Conservation (phyloP, 345 rosid species). For the Litchi chinensis region DNA sequence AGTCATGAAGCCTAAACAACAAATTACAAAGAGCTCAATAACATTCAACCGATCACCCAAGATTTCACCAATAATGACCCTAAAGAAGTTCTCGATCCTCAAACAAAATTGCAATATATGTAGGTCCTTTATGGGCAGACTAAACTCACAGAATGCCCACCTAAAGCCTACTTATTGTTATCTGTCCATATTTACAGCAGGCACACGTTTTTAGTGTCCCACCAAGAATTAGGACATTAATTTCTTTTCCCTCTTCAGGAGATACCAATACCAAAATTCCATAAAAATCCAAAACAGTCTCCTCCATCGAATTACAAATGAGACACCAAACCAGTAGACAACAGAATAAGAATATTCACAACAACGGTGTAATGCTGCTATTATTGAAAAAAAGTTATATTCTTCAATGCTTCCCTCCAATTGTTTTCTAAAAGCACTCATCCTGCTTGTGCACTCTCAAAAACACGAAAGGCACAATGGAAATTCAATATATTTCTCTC, state of each 20-base stretch:
- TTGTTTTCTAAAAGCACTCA: background rate
- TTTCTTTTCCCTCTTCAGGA: background rate
- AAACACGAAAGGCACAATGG: background rate
- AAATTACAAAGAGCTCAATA: background rate
- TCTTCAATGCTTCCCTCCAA: background rate
- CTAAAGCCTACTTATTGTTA: constrained; percentile 61
- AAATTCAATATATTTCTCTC: background rate
- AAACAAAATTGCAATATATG: constrained; percentile 24
- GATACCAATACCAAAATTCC: background rate
- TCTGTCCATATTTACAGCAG: constrained; percentile 83
- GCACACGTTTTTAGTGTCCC: constrained; percentile 63
- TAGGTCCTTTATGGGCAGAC: constrained; percentile 62
- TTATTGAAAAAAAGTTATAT: background rate
- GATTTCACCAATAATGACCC: background rate
- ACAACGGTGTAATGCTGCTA: no score
- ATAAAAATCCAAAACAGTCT: background rate
- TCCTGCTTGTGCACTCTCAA: background rate
- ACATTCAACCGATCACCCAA: background rate
- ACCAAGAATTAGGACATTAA: constrained; percentile 77
- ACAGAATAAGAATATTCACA: background rate
- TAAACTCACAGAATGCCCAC: constrained; percentile 49
- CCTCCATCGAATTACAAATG: background rate
- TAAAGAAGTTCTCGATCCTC: background rate
- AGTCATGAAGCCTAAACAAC: background rate
- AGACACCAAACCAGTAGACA: background rate